Percentiles rank a stretch among this genome's conserved stretches.
Conservation (phyloP, 352 stramenopile genomes). For the Plasmopara viticola region DNA sequence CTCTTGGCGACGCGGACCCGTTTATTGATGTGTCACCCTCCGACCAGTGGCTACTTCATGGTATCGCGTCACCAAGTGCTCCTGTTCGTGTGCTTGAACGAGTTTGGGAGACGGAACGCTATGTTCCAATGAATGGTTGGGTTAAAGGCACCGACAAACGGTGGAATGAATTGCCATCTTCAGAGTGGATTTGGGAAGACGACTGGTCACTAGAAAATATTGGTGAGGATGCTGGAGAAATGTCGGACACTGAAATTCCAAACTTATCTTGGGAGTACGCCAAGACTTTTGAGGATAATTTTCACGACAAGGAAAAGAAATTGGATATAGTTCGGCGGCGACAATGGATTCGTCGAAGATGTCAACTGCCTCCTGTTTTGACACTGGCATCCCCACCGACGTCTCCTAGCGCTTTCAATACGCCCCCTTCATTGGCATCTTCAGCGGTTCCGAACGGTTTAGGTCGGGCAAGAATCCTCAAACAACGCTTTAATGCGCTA, state of each 20-base stretch:
- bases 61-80: conserved; percentile 9
- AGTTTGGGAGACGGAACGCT: conserved; percentile 67
- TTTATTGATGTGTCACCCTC: conserved; percentile 30
- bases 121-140: conserved; percentile 71
- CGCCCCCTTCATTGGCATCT: conserved; percentile 17
- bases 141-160: conserved; percentile 51
- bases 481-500: conserved; percentile 34
- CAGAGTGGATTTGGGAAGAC: conserved; percentile 76
- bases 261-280: conserved; percentile 59
- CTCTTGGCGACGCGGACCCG: conserved; percentile 38
- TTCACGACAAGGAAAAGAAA: conserved; percentile 70
- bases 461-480: conserved; percentile 34
- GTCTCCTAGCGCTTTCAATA: conserved; percentile 9
- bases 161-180: conserved; percentile 55
- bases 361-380: conserved; percentile 51
- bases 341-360: conserved; percentile 56
- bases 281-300: conserved; percentile 61
- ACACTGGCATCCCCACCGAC: conserved; percentile 10
- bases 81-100: conserved; percentile 53
- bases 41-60: conserved; percentile 8
- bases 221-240: conserved; percentile 22
- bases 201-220: conserved; percentile 56
- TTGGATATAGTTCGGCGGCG: conserved; percentile 64
- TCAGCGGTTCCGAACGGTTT: conserved; percentile 19
- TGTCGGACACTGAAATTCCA: conserved; percentile 18